phyloP scores from a whole-genome alignment of 2,329 filamentous ascomycete species.

The Magnaporthiopsis poae region DNA sequence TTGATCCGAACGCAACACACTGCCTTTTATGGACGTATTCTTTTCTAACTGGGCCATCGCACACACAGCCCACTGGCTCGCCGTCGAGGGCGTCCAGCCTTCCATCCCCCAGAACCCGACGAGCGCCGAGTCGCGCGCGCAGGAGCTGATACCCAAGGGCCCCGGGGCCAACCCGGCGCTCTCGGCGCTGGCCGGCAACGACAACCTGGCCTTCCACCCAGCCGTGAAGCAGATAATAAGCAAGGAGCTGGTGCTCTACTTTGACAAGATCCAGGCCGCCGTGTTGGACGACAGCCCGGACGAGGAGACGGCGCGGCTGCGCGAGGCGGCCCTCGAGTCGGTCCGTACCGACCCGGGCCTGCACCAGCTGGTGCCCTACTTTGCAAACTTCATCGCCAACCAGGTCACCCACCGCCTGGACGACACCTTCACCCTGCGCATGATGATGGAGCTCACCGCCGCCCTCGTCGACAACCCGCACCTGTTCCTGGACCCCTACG shows the following conservation, averaged over 20 bases:
- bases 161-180: conserved; percentile 78
- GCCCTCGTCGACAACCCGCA: conserved; percentile 76
- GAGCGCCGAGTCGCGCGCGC: conserved; percentile 67
- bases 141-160: conserved; percentile 82
- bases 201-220: conserved; percentile 75
- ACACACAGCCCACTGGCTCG: conserved; percentile 82
- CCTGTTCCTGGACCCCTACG: conserved; percentile 60
- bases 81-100: conserved; percentile 92
- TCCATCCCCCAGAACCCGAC: conserved; percentile 95
- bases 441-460: conserved; percentile 84
- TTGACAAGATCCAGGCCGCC: conserved; percentile 85
- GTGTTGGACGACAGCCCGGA: conserved; percentile 81
- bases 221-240: conserved; percentile 92
- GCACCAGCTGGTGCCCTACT: conserved; percentile 92
- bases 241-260: conserved; percentile 92
- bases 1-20: background rate
- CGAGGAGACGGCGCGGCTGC: conserved; percentile 60
- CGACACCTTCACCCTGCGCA: conserved; percentile 75
- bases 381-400: conserved; percentile 88
- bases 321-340: conserved; percentile 74
- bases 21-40: background rate
- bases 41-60: background rate
- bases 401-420: conserved; percentile 91
- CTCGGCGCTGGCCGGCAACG: conserved; percentile 71
- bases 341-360: conserved; percentile 82